Conservation (phyloP, 345 rosid species). For the Murraya koenigii region DNA sequence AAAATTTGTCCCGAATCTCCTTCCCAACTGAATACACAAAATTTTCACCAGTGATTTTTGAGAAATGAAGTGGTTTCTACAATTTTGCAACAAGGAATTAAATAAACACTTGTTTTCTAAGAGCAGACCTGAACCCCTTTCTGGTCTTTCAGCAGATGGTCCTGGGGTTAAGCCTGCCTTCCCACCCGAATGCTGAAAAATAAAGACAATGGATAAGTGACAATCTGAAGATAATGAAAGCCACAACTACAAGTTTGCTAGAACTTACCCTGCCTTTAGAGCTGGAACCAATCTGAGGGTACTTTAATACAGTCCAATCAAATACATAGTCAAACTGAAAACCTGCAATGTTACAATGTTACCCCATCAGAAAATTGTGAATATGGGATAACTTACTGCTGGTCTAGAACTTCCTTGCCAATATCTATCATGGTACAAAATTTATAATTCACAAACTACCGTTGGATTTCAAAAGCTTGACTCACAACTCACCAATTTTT, state of each 20-base stretch:
- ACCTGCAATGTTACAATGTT: constrained; percentile 39
- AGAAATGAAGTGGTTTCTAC: constrained; percentile 1
- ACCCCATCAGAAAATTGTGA: neutral
- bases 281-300: constrained; percentile 68
- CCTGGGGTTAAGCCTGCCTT: constrained; percentile 48
- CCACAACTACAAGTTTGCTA: neutral
- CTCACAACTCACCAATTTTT: neutral
- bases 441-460: neutral
- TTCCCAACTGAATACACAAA: constrained; percentile 39
- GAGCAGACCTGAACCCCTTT: constrained; percentile 42
- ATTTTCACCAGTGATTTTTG: neutral
- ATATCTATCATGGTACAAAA: neutral
- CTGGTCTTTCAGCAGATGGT: constrained; percentile 51
- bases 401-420: neutral
- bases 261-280: constrained; percentile 63
- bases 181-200: constrained; percentile 41
- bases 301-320: constrained; percentile 84
- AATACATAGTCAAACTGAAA: constrained; percentile 82
- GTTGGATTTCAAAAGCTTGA: neutral
- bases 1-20: constrained; percentile 59
- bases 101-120: neutral
- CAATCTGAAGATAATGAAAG: neutral
- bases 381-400: neutral
- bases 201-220: constrained; percentile 3
- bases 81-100: neutral